These are phyloP conservation scores for Tolypocladium capitatum DNA, from an alignment of 2,329 filamentous ascomycete species.

Conservation along the genomic window DNA sequence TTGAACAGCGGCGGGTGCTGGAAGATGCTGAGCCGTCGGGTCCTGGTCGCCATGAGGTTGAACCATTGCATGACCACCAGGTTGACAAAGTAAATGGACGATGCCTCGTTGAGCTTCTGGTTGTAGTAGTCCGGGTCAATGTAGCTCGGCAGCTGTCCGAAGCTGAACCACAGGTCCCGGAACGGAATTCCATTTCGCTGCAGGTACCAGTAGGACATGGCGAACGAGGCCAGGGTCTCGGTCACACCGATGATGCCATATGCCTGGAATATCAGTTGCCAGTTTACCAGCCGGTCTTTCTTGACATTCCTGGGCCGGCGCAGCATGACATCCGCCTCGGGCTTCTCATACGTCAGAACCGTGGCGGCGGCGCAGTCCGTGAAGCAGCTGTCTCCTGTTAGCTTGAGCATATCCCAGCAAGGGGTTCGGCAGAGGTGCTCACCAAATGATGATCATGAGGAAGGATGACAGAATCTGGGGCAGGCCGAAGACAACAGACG, in stretches of 20 bases:
- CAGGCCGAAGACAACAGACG: slow-evolving; percentile 57
- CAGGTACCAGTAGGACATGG: slow-evolving; percentile 56
- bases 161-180: slow-evolving; percentile 51
- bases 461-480: slow-evolving; percentile 63
- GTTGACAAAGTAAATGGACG: slow-evolving; percentile 68
- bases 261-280: slow-evolving; percentile 57
- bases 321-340: slow-evolving; percentile 61
- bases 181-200: slow-evolving; percentile 52
- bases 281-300: slow-evolving; percentile 60
- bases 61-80: slow-evolving; percentile 75
- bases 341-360: slow-evolving; percentile 61
- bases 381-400: slow-evolving; percentile 40
- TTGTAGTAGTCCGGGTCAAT: slow-evolving; percentile 41
- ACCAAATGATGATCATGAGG: slow-evolving; percentile 57
- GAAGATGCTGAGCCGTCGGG: slow-evolving; percentile 51
- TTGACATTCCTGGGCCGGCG: slow-evolving; percentile 55
- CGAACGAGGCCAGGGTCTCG: slow-evolving; percentile 45
- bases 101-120: slow-evolving; percentile 47
- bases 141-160: slow-evolving; percentile 37
- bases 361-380: slow-evolving; percentile 65
- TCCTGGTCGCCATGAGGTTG: slow-evolving; percentile 58
- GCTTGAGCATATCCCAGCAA: not conserved
- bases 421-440: slow-evolving; percentile 2
- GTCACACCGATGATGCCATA: slow-evolving; percentile 59
- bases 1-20: slow-evolving; percentile 59